Evolutionary conservation across 179 eudicot species (phyloP).

Genomic region (Beta macrorhiza): DNA sequence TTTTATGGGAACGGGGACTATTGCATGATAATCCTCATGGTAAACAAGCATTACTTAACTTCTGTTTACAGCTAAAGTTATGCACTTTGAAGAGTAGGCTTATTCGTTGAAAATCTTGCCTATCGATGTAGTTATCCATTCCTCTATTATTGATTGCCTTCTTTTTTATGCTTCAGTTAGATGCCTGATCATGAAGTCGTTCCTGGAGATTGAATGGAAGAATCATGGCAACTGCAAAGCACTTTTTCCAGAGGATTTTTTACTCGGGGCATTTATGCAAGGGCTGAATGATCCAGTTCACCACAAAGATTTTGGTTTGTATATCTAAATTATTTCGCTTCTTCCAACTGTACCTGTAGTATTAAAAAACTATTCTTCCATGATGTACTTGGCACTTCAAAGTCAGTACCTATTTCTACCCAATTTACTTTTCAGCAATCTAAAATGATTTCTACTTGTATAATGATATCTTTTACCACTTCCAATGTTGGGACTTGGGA

Average conservation of each 20-base stretch:
- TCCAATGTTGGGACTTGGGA: background rate
- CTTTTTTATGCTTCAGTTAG: conserved; percentile 56
- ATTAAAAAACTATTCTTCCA: background rate
- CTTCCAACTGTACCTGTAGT: background rate
- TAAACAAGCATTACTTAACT: conserved; percentile 22
- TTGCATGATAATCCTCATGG: conserved; percentile 93
- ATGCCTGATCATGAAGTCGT: conserved; percentile 91
- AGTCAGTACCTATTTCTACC: background rate
- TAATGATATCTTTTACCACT: background rate
- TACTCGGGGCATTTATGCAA: conserved; percentile 75
- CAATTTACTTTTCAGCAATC: background rate
- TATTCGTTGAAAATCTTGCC: background rate
- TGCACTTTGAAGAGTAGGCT: background rate
- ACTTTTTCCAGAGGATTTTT: conserved; percentile 64
- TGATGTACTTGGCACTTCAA: background rate
- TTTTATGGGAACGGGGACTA: conserved; percentile 93
- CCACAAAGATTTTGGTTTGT: conserved; percentile 95
- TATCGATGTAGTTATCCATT: conserved; percentile 14
- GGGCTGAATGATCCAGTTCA: conserved; percentile 96
- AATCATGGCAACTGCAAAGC: conserved; percentile 48
- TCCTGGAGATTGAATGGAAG: conserved; percentile 81
- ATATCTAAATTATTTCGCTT: background rate
- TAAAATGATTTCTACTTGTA: background rate
- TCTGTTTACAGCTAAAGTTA: conserved; percentile 10
- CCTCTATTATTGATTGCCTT: conserved; percentile 5